phyloP scores from a whole-genome alignment of 345 rosid species.

The Eucalyptus cladocalyx region DNA sequence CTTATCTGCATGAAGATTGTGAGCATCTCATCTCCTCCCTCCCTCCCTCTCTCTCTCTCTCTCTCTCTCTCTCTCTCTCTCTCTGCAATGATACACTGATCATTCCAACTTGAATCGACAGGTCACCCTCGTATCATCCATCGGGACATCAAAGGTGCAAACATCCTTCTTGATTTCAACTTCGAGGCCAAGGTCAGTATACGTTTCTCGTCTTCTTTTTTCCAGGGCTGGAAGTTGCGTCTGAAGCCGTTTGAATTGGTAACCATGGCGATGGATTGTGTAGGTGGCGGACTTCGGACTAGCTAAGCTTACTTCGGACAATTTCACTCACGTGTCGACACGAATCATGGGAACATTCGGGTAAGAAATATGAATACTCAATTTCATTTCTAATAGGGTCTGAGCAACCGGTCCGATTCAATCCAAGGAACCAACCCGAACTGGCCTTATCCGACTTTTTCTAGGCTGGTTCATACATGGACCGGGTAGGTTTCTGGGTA shows the following conservation, averaged over 20 bases:
- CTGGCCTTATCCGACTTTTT: neutral
- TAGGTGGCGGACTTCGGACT: conserved; percentile 94
- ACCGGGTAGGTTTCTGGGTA: neutral
- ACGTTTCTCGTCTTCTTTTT: neutral
- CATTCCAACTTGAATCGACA: neutral
- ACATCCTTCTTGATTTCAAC: conserved; percentile 67
- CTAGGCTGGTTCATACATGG: neutral
- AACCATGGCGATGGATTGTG: neutral
- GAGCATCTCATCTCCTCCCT: neutral
- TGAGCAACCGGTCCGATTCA: neutral
- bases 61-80: neutral
- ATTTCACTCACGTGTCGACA: conserved; percentile 73
- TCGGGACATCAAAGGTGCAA: conserved; percentile 83
- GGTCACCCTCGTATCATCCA: conserved; percentile 96
- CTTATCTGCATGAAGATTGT: conserved; percentile 97
- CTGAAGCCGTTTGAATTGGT: too few species aligned
- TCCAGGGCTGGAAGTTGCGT: too few species aligned
- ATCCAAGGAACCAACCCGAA: neutral
- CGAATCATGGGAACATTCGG: conserved; percentile 98
- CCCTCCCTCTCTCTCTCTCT: neutral
- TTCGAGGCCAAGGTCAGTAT: conserved; percentile 62
- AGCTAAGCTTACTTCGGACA: conserved; percentile 72
- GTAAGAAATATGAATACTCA: conserved; percentile 6
- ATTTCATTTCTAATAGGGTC: neutral
- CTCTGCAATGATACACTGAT: neutral